Evolutionary conservation across 2,329 filamentous ascomycete genomes (phyloP).

Genomic region (Hymenoscyphus scutula): DNA sequence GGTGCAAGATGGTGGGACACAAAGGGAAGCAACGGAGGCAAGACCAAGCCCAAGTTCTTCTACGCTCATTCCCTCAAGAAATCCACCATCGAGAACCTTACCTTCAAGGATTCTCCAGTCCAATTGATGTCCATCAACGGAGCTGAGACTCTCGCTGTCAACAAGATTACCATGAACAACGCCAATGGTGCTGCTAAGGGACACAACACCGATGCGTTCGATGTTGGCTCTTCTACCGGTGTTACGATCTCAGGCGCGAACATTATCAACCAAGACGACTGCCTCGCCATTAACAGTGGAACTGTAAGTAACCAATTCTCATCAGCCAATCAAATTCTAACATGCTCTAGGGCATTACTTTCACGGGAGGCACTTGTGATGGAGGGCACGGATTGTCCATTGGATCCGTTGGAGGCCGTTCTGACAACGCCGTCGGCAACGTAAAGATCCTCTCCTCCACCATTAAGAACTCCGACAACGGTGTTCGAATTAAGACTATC

Average conservation of each 20-base stretch:
- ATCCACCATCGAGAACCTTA: conserved; percentile 41
- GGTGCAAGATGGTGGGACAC: conserved; percentile 48
- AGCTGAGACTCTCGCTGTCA: conserved; percentile 45
- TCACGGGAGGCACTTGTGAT: conserved; percentile 32
- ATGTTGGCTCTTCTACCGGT: conserved; percentile 46
- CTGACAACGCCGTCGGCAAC: conserved; percentile 52
- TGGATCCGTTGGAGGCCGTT: conserved; percentile 56
- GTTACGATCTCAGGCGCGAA: conserved; percentile 51
- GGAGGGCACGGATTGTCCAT: conserved; percentile 51
- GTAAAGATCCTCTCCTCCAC: conserved; percentile 50
- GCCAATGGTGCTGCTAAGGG: conserved; percentile 47
- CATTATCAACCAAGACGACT: conserved; percentile 53
- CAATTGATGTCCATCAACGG: conserved; percentile 50
- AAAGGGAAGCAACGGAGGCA: conserved; percentile 56
- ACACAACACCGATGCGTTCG: conserved; percentile 56
- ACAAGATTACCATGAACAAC: conserved; percentile 56
- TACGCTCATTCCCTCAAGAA: conserved; percentile 52
- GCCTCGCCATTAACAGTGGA: conserved; percentile 57
- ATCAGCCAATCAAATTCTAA: no score
- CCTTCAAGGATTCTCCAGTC: conserved; percentile 53
- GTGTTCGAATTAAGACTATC: conserved; percentile 41
- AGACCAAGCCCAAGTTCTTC: conserved; percentile 65
- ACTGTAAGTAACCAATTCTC: conserved; percentile 32
- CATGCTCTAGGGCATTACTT: conserved; percentile 24
- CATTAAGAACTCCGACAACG: conserved; percentile 52